Evolutionary conservation across 108 stramenopile genomes (phyloP), one percentile per base, ranked within the genome.

Genomic region (Conticribra weissflogii): DNA sequence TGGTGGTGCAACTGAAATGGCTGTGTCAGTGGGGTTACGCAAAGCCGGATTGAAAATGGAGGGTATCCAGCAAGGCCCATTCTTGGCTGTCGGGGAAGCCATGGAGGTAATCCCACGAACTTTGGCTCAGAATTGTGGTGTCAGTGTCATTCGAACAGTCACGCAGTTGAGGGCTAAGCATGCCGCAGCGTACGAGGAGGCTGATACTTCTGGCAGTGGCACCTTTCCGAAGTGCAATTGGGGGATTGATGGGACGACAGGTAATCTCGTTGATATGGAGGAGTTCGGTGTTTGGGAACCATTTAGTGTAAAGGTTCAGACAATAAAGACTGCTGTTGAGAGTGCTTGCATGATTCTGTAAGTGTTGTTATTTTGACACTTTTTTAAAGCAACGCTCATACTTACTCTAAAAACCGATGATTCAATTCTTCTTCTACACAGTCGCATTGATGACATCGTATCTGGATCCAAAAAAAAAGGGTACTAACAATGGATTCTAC

Each of bases 61-160:
- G 70, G 93, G 96, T 16, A 82, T 94, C 52, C 93, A 97, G 66
- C 96, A 97, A 76, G 98, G 88, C 64, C 97, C 99, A 4, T 98
- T 95, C 83, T 66, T 89, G 69, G 98, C 99, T 3, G 98, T 98
- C 41, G 98, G 96, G 8, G 86, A 93, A 59, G 98, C 99, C 24
- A 81, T 99, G 90, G 99, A 99, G 85, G 98, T 99, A 58, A 98
- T 99, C 82, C 99, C 99, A 31, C 82, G 98, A 61, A 99, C 98
- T 17, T 85, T 99, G 57, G 96, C 98, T 27, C 92, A 96, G 65
- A 99, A 99, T 86, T 99, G 98, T 79, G 99, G 99, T 45, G 97
- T 97, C 1, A 96, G 95, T 68, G 98, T 98, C 54, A 95, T 99
- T 75, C 97, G 99, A 33, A 90, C 93, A 56, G 83, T 99, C 44